phyloP scores from a whole-genome alignment of 257 asterid species.

The Solanum clarkiae region DNA sequence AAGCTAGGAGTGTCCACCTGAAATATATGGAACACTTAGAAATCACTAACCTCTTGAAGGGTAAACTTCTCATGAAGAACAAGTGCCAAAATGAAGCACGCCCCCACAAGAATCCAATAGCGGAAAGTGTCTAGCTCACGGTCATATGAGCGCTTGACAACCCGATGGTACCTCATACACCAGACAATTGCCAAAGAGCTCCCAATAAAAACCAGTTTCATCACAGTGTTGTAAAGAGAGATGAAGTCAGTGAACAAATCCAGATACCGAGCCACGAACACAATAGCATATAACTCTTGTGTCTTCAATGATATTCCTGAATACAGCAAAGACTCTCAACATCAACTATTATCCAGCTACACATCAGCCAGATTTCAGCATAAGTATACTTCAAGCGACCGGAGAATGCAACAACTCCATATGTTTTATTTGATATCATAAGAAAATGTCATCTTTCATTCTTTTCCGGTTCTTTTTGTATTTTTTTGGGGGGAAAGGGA shows the following conservation, averaged over 20 bases:
- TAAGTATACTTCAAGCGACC: not conserved
- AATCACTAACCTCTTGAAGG: conserved; percentile 57
- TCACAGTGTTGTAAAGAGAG: conserved; percentile 67
- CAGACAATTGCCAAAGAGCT: conserved; percentile 84
- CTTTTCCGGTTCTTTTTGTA: not conserved
- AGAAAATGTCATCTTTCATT: not conserved
- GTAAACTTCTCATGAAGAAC: conserved; percentile 67
- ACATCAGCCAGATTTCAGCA: not conserved
- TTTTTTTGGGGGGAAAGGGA: not conserved
- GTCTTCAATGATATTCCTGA: conserved; percentile 91
- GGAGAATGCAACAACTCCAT: not conserved
- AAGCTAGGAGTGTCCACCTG: not conserved
- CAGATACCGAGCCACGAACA: conserved; percentile 82
- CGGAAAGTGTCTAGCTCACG: conserved; percentile 80
- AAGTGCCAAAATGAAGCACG: conserved; percentile 45
- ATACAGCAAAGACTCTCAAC: not conserved
- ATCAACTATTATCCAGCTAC: not conserved
- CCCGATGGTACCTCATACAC: conserved; percentile 72
- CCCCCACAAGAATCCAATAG: conserved; percentile 52
- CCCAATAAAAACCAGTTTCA: conserved; percentile 83
- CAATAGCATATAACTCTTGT: conserved; percentile 76
- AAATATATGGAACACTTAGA: not conserved
- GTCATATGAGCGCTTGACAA: conserved; percentile 74
- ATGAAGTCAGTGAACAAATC: conserved; percentile 77
- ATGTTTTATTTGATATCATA: not conserved